Evolutionary conservation across 2,329 filamentous ascomycete species (phyloP), one percentile per base, ranked within the genome.

Genomic region (Pestalotiopsis sp.): DNA sequence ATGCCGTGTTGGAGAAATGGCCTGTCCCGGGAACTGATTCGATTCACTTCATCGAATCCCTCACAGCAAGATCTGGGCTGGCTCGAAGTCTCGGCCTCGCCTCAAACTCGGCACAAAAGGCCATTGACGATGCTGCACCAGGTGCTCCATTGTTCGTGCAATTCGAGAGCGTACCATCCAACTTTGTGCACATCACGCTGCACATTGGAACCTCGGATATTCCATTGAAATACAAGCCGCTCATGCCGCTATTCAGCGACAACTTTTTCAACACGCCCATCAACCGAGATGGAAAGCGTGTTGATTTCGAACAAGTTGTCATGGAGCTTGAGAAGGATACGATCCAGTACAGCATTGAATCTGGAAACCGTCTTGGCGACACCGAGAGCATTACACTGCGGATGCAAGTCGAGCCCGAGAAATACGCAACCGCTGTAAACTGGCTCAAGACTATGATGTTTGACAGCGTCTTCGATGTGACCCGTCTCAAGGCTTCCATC

Each of bases 251-350:
- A 55, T 98, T 97, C 76, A 91, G 90, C 38, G 93, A 95, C 76
- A 96, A 95, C 76, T 97, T 98, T 83, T 99, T 98, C 85, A 95
- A 94, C 77, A 94, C 94, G 0, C 96, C 95, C 2, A 91, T 99
- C 69, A 86, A 87, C 74, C 90, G 91, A 38, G 87, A 94, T 74
- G 94, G 93, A 58, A 86, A 93, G 77, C 88, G 87, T 27, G 83
- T 99, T 38, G 90, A 92, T 62, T 99, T 98, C 74, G 96, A 98
- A 78, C 89, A 97, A 71, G 93, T 98, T 3, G 94, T 98, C 59
- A 93, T 94, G 77, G 91, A 95, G 76, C 86, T 99, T 3, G 96
- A 99, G 80, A 90, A 92, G 76, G 95, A 98, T 74, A 98, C 96
- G 0, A 91, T 98, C 68, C 91, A 90, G 72, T 98, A 97, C 79